A percentile compares a stretch with the other conserved stretches of the same genome.
phyloP scores from a whole-genome alignment of 2,329 filamentous ascomycete genomes.

The Calycina marina region DNA sequence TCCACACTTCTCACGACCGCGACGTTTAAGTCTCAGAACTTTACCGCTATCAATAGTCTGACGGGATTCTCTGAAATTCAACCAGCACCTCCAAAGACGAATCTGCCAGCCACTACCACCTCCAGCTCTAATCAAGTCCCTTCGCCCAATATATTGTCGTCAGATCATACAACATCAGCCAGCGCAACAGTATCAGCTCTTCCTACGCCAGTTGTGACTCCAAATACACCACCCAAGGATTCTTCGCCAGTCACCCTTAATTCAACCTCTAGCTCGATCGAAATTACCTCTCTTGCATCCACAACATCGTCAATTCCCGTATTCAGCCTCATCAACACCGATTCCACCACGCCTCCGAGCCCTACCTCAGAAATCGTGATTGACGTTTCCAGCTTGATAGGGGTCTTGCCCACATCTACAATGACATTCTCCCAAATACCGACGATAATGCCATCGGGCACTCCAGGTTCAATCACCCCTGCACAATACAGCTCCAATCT shows the following conservation, averaged over 20 bases:
- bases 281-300: background rate
- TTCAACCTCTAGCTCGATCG: background rate
- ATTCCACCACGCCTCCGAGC: background rate
- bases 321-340: slow-evolving; percentile 14
- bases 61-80: background rate
- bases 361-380: background rate
- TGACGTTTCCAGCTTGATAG: slow-evolving; percentile 1
- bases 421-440: slow-evolving; percentile 8
- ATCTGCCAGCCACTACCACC: background rate
- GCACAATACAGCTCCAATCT: slow-evolving; percentile 16
- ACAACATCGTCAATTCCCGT: slow-evolving; percentile 6
- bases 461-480: slow-evolving; percentile 9
- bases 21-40: background rate
- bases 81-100: background rate
- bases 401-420: slow-evolving; percentile 5
- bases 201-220: background rate
- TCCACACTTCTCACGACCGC: no score
- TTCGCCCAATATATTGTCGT: background rate
- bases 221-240: no score
- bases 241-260: slow-evolving; percentile 2
- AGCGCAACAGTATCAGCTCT: background rate
- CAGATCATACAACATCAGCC: background rate
- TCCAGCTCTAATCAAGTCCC: background rate
- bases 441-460: slow-evolving; percentile 3
- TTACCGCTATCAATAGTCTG: background rate